A percentile compares a stretch with the other conserved stretches of the same genome.
phyloP scores from a whole-genome alignment of 306 rosid genomes.

The Casuarina cunninghamiana region DNA sequence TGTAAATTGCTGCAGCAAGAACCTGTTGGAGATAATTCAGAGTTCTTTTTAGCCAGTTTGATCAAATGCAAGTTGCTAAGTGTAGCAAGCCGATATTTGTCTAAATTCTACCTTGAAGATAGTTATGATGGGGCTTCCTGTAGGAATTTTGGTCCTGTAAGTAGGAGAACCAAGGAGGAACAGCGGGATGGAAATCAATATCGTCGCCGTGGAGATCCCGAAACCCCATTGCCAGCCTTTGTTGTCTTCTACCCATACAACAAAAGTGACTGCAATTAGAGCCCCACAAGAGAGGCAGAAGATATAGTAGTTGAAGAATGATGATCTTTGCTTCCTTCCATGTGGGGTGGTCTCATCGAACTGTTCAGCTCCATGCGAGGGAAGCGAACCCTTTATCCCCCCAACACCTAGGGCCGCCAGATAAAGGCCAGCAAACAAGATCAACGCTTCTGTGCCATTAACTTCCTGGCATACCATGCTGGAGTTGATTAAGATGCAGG shows the following conservation, averaged over 20 bases:
- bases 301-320: constrained; percentile 89
- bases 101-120: constrained; percentile 57
- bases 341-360: constrained; percentile 63
- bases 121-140: constrained; percentile 87
- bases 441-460: constrained; percentile 52
- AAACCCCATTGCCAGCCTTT: constrained; percentile 99
- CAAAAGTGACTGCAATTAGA: constrained; percentile 84
- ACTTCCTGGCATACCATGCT: constrained; percentile 57
- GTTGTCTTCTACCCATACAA: constrained; percentile 95
- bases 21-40: constrained; percentile 48
- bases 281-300: constrained; percentile 83
- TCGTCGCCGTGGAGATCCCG: constrained; percentile 68
- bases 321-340: constrained; percentile 90
- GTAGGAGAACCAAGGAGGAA: constrained; percentile 69
- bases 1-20: constrained; percentile 58
- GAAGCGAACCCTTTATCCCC: constrained; percentile 86
- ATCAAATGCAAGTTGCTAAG: neutral
- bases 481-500: constrained; percentile 29
- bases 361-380: constrained; percentile 91
- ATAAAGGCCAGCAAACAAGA: constrained; percentile 69
- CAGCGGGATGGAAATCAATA: constrained; percentile 63
- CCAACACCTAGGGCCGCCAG: constrained; percentile 93
- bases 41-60: neutral
- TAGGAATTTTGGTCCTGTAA: constrained; percentile 71
- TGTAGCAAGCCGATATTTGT: no score